phyloP scores from a whole-genome alignment of 495 filamentous ascomycete genomes.

The Aspergillus sclerotiicarbonarius region DNA sequence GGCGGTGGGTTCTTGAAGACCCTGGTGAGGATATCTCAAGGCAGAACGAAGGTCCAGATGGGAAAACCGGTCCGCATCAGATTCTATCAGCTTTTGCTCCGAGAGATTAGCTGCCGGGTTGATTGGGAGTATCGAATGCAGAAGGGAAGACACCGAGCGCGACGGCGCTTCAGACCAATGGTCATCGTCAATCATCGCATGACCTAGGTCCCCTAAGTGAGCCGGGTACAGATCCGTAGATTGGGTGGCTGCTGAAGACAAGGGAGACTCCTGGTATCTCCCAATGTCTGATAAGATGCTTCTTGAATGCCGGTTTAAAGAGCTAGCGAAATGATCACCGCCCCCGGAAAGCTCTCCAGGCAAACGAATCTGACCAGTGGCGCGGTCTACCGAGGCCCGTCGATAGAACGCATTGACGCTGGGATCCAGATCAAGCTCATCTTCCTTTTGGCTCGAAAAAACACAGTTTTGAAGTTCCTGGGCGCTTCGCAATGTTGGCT shows the following conservation, averaged over 20 bases:
- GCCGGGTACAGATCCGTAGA: conserved; percentile 17
- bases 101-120: conserved; percentile 28
- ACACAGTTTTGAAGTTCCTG: neutral
- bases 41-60: conserved; percentile 16
- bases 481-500: conserved; percentile 5
- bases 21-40: conserved; percentile 18
- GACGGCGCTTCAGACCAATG: conserved; percentile 14
- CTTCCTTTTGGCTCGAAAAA: conserved; percentile 10
- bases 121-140: conserved; percentile 27
- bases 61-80: conserved; percentile 7
- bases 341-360: conserved; percentile 23
- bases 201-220: conserved; percentile 13
- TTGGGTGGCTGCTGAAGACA: conserved; percentile 16
- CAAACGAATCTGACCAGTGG: conserved; percentile 7
- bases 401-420: conserved; percentile 15
- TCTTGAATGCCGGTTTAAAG: conserved; percentile 7
- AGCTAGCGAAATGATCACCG: conserved; percentile 21
- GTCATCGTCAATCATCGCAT: conserved; percentile 15
- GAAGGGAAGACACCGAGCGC: conserved; percentile 19
- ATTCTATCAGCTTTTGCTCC: conserved; percentile 13
- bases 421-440: conserved; percentile 22
- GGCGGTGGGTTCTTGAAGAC: conserved; percentile 11
- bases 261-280: conserved; percentile 16
- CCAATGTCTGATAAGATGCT: conserved; percentile 7
- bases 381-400: conserved; percentile 5